Percentiles rank a stretch among this genome's conserved stretches.
phyloP scores from a whole-genome alignment of 257 asterid genomes.

The Jaltomata sinuosa region DNA sequence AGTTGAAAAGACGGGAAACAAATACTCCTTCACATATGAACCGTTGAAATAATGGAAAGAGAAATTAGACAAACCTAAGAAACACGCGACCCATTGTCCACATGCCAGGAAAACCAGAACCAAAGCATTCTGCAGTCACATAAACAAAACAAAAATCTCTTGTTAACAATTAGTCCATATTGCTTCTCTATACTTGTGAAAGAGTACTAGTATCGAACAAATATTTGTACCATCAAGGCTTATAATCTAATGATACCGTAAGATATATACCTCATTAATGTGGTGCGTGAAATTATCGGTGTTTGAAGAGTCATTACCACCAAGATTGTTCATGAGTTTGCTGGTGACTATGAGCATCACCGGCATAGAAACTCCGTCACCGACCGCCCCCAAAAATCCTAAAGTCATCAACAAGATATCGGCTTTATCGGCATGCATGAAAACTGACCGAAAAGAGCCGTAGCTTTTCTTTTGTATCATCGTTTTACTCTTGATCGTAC shows the following conservation, averaged over 20 bases:
- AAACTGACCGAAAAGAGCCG: constrained; percentile 36
- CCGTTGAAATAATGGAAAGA: background rate
- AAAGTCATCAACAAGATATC: constrained; percentile 53
- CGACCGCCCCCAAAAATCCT: constrained; percentile 56
- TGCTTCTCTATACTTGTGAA: background rate
- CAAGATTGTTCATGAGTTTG: constrained; percentile 64
- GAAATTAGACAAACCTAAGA: constrained; percentile 45
- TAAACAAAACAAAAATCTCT: background rate
- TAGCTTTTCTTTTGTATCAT: constrained; percentile 14
- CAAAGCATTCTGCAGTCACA: constrained; percentile 55
- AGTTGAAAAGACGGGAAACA: background rate
- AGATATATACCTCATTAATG: constrained; percentile 42
- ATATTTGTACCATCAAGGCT: background rate
- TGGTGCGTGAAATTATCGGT: constrained; percentile 21
- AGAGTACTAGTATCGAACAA: background rate
- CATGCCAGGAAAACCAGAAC: constrained; percentile 67
- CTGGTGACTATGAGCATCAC: constrained; percentile 48
- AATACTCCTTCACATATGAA: no score
- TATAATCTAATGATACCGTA: background rate
- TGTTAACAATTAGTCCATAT: background rate
- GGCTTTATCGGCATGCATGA: constrained; percentile 58
- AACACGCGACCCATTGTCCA: constrained; percentile 68
- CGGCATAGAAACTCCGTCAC: constrained; percentile 73
- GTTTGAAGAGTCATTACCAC: constrained; percentile 10
- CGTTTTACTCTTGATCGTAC: constrained; percentile 5